Evolutionary conservation across 2,329 filamentous ascomycete genomes (phyloP).

Genomic region (Venturia nashicola): DNA sequence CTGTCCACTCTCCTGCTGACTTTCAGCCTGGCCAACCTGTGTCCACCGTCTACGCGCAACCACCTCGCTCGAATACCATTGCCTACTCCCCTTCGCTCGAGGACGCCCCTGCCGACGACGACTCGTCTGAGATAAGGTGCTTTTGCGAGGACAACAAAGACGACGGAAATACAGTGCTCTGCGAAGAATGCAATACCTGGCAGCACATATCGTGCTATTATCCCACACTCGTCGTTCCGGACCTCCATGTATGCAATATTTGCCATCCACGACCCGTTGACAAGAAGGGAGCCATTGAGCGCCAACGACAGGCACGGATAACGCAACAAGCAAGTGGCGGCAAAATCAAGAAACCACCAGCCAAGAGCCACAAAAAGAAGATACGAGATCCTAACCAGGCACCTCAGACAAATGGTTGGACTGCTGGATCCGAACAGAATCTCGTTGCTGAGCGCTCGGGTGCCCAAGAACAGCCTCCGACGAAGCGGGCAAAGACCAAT

Average conservation of each 20-base stretch:
- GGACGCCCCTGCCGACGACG: slow-evolving; percentile 42
- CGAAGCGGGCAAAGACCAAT: slow-evolving; percentile 70
- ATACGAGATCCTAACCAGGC: slow-evolving; percentile 47
- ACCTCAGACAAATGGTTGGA: slow-evolving; percentile 52
- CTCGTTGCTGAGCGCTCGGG: slow-evolving; percentile 43
- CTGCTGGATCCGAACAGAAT: slow-evolving; percentile 34
- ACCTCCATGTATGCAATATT: slow-evolving; percentile 75
- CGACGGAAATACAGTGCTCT: slow-evolving; percentile 95
- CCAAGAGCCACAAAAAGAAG: slow-evolving; percentile 85
- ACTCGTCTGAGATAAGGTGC: slow-evolving; percentile 93
- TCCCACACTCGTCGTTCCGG: slow-evolving; percentile 55
- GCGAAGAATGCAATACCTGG: slow-evolving; percentile 93
- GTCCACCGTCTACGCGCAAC: slow-evolving; percentile 17
- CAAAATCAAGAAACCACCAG: slow-evolving; percentile 59
- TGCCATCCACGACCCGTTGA: slow-evolving; percentile 73
- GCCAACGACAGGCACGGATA: slow-evolving; percentile 51
- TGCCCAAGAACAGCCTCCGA: slow-evolving; percentile 44
- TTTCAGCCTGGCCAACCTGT: slow-evolving; percentile 20
- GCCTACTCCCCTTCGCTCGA: slow-evolving; percentile 28
- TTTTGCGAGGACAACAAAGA: slow-evolving; percentile 90
- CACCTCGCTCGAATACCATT: slow-evolving; percentile 19
- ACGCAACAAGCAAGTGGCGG: slow-evolving; percentile 48
- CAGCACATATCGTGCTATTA: slow-evolving; percentile 98
- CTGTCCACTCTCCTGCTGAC: slow-evolving; percentile 29
- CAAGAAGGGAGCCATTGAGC: slow-evolving; percentile 59